phyloP scores from a whole-genome alignment of 495 filamentous ascomycete genomes.

The Trichocladium antarcticum region DNA sequence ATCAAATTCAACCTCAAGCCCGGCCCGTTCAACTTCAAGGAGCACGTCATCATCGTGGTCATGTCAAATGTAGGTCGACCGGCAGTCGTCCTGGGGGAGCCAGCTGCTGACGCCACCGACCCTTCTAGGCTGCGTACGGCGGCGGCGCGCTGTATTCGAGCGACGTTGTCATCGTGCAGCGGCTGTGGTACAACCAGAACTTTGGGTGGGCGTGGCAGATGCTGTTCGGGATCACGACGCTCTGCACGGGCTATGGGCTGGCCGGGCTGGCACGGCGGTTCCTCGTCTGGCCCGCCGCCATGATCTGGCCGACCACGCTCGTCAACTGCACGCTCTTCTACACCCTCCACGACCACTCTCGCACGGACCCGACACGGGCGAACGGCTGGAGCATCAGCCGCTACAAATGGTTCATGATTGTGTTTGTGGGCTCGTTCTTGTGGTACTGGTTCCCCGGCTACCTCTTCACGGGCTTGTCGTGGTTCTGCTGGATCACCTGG shows the following conservation, averaged over 20 bases:
- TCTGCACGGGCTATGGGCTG: slow-evolving; percentile 61
- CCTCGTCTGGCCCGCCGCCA: slow-evolving; percentile 55
- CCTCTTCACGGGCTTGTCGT: slow-evolving; percentile 45
- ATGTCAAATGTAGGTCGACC: slow-evolving; percentile 49
- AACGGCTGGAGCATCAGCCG: slow-evolving; percentile 56
- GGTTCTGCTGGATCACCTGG: slow-evolving; percentile 54
- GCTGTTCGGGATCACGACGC: slow-evolving; percentile 56
- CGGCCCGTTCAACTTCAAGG: slow-evolving; percentile 68
- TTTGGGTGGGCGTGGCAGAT: slow-evolving; percentile 55
- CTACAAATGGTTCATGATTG: slow-evolving; percentile 54
- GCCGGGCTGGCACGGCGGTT: slow-evolving; percentile 56
- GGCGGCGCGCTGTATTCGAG: slow-evolving; percentile 40
- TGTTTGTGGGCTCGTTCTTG: slow-evolving; percentile 39
- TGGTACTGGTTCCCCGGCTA: slow-evolving; percentile 54
- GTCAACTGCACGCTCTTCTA: slow-evolving; percentile 57
- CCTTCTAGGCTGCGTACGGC: slow-evolving; percentile 32
- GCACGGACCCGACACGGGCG: slow-evolving; percentile 44
- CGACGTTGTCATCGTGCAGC: slow-evolving; percentile 36
- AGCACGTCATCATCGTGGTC: slow-evolving; percentile 65
- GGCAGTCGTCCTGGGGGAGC: background rate
- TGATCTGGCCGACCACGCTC: slow-evolving; percentile 62
- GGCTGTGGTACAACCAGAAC: slow-evolving; percentile 28
- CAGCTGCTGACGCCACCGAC: slow-evolving; percentile 5
- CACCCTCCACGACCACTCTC: slow-evolving; percentile 53
- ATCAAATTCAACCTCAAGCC: slow-evolving; percentile 52